Evolutionary conservation across 1,284 basidiomycete genomes (phyloP).

Genomic region (Salmacisia buchloeana): DNA sequence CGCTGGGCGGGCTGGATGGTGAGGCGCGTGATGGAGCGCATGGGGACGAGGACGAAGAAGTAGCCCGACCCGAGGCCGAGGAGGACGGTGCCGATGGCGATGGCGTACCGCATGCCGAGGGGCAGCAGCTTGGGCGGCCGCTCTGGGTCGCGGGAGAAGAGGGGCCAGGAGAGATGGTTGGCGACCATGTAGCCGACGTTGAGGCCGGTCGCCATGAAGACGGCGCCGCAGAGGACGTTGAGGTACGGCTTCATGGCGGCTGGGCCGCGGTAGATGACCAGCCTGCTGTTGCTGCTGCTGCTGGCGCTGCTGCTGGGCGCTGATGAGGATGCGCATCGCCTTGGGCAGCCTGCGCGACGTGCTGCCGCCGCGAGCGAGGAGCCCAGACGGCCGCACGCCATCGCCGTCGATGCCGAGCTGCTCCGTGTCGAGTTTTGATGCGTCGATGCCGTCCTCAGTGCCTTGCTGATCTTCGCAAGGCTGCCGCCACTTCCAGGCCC

Average conservation of each 20-base stretch:
- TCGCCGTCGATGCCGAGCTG: too few species aligned
- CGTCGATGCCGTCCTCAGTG: too few species aligned
- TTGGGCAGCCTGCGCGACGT: background rate
- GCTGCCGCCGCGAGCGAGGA: too few species aligned
- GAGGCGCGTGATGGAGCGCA: conserved; percentile 23
- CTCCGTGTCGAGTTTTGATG: too few species aligned
- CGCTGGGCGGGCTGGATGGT: conserved; percentile 25
- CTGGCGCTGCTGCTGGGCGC: too few species aligned
- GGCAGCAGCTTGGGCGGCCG: conserved; percentile 23
- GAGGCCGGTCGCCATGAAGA: conserved; percentile 18
- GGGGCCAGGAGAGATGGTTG: conserved; percentile 29
- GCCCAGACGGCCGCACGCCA: too few species aligned
- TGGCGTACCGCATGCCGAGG: conserved; percentile 19
- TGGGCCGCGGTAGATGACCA: conserved; percentile 28
- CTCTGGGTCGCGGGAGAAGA: conserved; percentile 21
- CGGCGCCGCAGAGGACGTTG: conserved; percentile 27
- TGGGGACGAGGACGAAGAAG: conserved; percentile 30
- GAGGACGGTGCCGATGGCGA: conserved; percentile 14
- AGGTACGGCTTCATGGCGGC: conserved; percentile 25
- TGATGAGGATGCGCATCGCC: background rate
- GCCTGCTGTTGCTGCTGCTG: background rate
- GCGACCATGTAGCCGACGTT: conserved; percentile 27
- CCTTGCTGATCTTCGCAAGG: too few species aligned
- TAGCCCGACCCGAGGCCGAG: conserved; percentile 17
- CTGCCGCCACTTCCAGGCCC: too few species aligned